Base-by-base conservation (phyloP, 1,284 basidiomycete species). In the Rhodotorula sp. region DNA sequence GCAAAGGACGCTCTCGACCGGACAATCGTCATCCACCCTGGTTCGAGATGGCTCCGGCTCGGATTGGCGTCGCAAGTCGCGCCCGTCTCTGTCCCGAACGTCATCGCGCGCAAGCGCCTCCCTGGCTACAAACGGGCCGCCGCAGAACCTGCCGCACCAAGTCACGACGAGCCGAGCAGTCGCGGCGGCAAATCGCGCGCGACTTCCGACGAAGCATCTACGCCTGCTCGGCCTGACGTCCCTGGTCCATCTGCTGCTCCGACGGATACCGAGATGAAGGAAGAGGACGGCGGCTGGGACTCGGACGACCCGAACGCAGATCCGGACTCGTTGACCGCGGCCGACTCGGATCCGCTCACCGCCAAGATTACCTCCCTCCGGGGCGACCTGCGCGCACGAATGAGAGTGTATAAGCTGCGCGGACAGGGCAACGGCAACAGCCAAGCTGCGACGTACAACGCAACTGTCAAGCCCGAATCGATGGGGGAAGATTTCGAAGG, bases 41-140 rank as follows among this genome's bases (percentile, higher is more conserved):
- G 97, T 34, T 95, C 94, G 3, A 87, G 91, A 43, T 90, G 85
- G 78, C 83, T 97, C 49, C 89, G 93, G 43, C 88, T 99, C 61
- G 97, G 97, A 39, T 87, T 88, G 78, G 93, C 95, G 0, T 91
- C 89, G n/a, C 94, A 97, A 79, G 87, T 91, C 43, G 88, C 86
- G 49, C 94, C 93, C 16, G 79, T 89, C 34, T 81, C 86, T 15
- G 83, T 96, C 26, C 90, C 91, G 3, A 89, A 87, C 79, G 90
- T 92, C 39, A 88, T 96, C 73, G 93, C 93, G 5, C 79, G 84
- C 46, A 70, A 70, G 29, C 54, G 54, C 18, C 54, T 43, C 39
- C 39, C 39, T 43, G 39, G 54, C 54, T 16, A 26, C 54, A 29
- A n/a, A 16, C n/a, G 54, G 5, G 15, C 4, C 10, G 52, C 52